Evolutionary conservation across 345 rosid species (phyloP).

Genomic region (Populus pruinosa): DNA sequence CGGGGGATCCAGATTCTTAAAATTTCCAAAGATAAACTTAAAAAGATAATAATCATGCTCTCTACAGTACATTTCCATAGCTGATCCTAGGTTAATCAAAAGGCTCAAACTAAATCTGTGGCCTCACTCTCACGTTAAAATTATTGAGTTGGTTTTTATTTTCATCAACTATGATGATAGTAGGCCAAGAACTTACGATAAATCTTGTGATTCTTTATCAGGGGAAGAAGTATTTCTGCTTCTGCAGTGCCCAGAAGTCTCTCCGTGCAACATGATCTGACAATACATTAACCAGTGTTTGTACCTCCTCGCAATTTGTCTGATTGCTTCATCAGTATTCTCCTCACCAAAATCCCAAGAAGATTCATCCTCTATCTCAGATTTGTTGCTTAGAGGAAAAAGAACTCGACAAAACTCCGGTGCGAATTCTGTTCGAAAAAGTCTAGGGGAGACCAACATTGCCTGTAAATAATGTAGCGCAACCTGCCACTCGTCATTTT

Average conservation of each 20-base stretch:
- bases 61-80: not conserved
- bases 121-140: no score
- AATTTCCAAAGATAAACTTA: not conserved
- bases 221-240: constrained; percentile 12
- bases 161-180: not conserved
- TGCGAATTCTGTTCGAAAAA: constrained; percentile 44
- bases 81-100: not conserved
- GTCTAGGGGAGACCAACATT: constrained; percentile 49
- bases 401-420: constrained; percentile 44
- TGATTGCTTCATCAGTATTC: constrained; percentile 29
- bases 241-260: constrained; percentile 32
- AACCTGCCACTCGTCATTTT: constrained; percentile 63
- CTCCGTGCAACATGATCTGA: constrained; percentile 57
- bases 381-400: constrained; percentile 29
- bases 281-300: constrained; percentile 73
- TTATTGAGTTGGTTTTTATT: no score
- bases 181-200: constrained; percentile 18
- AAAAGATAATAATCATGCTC: not conserved
- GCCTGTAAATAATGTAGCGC: constrained; percentile 73
- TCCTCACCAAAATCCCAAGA: constrained; percentile 5
- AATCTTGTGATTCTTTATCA: constrained; percentile 19
- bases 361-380: constrained; percentile 8
- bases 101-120: not conserved
- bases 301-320: constrained; percentile 49
- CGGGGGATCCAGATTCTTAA: not conserved